A percentile compares a stretch with the other conserved stretches of the same genome.
Evolutionary conservation across 345 rosid species (phyloP).

Genomic region (Eucalyptus marginata): DNA sequence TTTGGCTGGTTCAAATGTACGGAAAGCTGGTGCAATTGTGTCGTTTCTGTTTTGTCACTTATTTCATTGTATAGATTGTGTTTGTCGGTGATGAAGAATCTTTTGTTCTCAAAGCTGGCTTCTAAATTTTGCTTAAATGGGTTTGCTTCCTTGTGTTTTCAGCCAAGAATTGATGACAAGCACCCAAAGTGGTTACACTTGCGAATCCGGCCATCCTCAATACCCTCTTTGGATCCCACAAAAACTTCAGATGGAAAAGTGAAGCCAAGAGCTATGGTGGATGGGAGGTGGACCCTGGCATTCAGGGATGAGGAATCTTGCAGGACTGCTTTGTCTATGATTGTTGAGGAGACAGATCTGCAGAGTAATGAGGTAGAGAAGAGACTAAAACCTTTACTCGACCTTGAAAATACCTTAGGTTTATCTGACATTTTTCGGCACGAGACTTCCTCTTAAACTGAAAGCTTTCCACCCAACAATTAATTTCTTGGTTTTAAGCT

Average conservation of each 20-base stretch:
- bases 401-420: conserved; percentile 19
- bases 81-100: neutral
- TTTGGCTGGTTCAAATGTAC: conserved; percentile 77
- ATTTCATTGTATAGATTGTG: neutral
- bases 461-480: neutral
- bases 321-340: conserved; percentile 61
- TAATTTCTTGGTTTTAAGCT: conserved; percentile 1
- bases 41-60: neutral
- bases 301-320: conserved; percentile 77
- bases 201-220: conserved; percentile 69
- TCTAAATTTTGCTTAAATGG: neutral
- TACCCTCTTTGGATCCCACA: conserved; percentile 51
- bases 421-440: neutral
- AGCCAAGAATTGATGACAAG: conserved; percentile 84
- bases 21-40: neutral
- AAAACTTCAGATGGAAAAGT: conserved; percentile 27
- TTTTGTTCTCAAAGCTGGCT: neutral
- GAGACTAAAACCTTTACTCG: conserved; percentile 52
- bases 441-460: neutral
- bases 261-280: conserved; percentile 61
- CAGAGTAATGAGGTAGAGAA: conserved; percentile 72
- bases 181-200: conserved; percentile 84
- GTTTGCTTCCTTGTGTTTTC: neutral
- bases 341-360: conserved; percentile 39
- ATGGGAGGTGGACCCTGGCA: conserved; percentile 96